phyloP scores from a whole-genome alignment of 2,329 filamentous ascomycete genomes.

The Aaosphaeria pasadenensis region DNA sequence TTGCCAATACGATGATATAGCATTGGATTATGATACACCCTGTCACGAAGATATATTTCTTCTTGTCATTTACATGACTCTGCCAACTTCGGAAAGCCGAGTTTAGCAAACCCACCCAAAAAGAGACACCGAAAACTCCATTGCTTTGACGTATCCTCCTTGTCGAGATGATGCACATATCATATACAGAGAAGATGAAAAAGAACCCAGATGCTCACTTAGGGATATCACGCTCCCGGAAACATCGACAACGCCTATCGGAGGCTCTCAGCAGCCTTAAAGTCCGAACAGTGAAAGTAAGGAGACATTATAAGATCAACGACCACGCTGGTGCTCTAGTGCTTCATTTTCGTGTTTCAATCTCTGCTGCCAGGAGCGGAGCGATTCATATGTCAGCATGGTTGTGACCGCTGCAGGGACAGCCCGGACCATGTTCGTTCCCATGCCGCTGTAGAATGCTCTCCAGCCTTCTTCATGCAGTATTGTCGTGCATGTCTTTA shows the following conservation, averaged over 20 bases:
- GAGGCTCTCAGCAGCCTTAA: constrained; percentile 1
- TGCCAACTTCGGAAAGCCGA: too few species aligned
- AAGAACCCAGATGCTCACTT: constrained; percentile 10
- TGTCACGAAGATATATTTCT: too few species aligned
- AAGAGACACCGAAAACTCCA: too few species aligned
- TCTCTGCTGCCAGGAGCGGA: constrained; percentile 51
- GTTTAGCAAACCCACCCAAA: too few species aligned
- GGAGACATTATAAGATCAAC: neutral
- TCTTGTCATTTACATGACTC: too few species aligned
- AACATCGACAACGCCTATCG: constrained; percentile 6
- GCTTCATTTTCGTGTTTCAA: constrained; percentile 52
- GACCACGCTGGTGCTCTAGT: constrained; percentile 14
- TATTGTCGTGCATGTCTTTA: constrained; percentile 81
- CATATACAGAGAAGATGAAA: constrained; percentile 13
- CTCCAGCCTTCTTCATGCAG: constrained; percentile 89
- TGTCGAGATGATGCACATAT: neutral
- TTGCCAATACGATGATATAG: too few species aligned
- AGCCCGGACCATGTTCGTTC: constrained; percentile 94
- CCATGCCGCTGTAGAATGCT: constrained; percentile 95
- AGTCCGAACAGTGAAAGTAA: neutral
- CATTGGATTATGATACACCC: too few species aligned
- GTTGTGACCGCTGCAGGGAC: constrained; percentile 95
- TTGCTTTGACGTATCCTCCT: too few species aligned
- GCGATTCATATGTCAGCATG: constrained; percentile 92
- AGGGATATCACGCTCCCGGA: constrained; percentile 16